A percentile compares a stretch with the other conserved stretches of the same genome.
Conservation (phyloP, 108 stramenopile genomes). For the Mayamaea pseudoterrestris region DNA sequence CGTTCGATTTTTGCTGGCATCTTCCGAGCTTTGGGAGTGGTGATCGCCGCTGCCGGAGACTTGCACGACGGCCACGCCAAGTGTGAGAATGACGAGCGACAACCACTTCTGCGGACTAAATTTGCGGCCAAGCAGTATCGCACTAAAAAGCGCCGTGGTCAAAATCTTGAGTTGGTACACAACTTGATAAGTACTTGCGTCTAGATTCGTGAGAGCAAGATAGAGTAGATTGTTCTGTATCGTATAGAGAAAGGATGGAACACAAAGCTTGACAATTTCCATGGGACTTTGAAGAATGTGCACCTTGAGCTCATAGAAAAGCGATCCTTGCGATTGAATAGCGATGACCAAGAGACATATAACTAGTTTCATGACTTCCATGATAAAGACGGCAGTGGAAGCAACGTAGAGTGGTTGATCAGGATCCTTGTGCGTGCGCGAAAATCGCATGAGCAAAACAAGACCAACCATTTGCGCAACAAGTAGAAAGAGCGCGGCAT, state of each 20-base stretch:
- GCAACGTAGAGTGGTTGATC: conserved; percentile 62
- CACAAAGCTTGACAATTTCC: conserved; percentile 85
- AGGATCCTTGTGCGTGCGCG: conserved; percentile 34
- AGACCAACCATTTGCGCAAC: conserved; percentile 84
- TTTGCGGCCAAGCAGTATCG: conserved; percentile 66
- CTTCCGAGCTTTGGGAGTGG: not conserved
- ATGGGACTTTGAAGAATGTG: conserved; percentile 16
- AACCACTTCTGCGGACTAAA: conserved; percentile 74
- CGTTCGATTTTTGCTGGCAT: conserved; percentile 15
- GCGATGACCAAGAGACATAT: conserved; percentile 57
- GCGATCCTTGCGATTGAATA: conserved; percentile 26
- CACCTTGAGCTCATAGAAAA: too few relatives aligned
- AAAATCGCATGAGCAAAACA: conserved; percentile 71
- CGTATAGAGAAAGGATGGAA: conserved; percentile 94
- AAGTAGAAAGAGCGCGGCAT: conserved; percentile 61
- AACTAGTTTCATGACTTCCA: conserved; percentile 71
- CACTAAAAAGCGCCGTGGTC: conserved; percentile 96
- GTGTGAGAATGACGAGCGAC: conserved; percentile 76
- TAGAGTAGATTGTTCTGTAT: conserved; percentile 98
- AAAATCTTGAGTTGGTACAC: conserved; percentile 97
- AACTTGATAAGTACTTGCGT: conserved; percentile 96
- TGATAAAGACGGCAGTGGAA: conserved; percentile 74
- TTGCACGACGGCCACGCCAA: conserved; percentile 90
- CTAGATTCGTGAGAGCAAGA: conserved; percentile 88
- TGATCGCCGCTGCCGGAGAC: conserved; percentile 17